A percentile compares a stretch with the other conserved stretches of the same genome.
phyloP scores from a whole-genome alignment of 148 eudicot genomes.

The Vaccinium myrtillus region DNA sequence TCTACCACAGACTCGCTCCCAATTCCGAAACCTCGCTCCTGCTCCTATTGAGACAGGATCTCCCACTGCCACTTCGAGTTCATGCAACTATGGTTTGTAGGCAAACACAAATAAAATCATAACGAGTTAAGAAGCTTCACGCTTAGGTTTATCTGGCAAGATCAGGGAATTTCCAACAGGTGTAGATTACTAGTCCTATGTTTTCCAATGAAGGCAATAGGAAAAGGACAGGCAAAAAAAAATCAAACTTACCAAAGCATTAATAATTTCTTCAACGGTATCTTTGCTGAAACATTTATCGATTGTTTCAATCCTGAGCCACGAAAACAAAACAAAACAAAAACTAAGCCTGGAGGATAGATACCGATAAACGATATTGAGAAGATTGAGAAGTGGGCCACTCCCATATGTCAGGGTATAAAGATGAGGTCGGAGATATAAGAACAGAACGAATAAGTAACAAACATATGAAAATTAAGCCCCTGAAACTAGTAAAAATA shows the following conservation, averaged over 20 bases:
- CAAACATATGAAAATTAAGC: not conserved
- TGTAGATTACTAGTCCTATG: not conserved
- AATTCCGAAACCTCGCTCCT: not conserved
- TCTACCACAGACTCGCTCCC: not conserved
- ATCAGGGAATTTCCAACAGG: not conserved
- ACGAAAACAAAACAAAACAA: not conserved
- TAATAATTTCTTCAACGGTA: conserved; percentile 77
- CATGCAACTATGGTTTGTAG: not conserved
- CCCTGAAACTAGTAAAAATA: not conserved
- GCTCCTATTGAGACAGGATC: not conserved
- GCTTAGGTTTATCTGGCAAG: not conserved
- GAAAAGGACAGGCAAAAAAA: not conserved
- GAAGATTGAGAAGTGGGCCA: not conserved
- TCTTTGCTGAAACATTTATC: conserved; percentile 88
- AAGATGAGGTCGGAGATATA: not conserved
- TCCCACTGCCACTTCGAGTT: not conserved
- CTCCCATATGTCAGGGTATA: not conserved
- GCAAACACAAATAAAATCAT: not conserved
- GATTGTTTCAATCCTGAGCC: conserved; percentile 70
- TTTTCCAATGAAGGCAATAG: not conserved
- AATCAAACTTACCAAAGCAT: conserved; percentile 66
- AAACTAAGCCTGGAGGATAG: not conserved
- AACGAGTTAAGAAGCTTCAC: not conserved
- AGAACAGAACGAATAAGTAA: not conserved
- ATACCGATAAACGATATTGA: not conserved